Evolutionary conservation across 768 basidiomycete genomes (phyloP), one percentile per base, ranked within the genome.

Genomic region (Lactifluus echinatus): DNA sequence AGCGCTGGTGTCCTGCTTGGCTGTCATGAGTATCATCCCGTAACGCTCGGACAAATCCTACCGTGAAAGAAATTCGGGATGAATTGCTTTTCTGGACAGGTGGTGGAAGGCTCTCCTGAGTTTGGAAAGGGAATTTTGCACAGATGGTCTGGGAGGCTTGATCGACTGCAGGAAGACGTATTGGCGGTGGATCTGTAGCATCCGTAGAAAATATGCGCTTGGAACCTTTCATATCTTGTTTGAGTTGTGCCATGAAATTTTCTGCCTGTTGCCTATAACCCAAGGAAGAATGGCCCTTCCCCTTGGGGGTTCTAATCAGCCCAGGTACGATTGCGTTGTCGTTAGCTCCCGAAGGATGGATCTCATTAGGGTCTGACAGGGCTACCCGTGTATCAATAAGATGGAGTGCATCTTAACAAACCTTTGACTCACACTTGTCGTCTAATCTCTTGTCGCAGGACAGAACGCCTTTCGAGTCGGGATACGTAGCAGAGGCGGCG

Each of bases 201-300:
- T 86, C 84, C 5, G 76, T 77, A 2, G 86, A 85, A 66, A 87
- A 85, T 2, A 88, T 64, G 12, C 86, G 83, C 68, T 89, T 89
- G 50, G 80, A 78, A 4, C 82, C 79, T 64, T 81, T 83, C 77
- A 90, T 82, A 64, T 89, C 88, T 56, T 76, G 79, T 70, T 85
- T 86, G 62, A 93, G 91, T 62, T 90, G 87, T 24, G 85, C 86
- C 87, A 94, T 92, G 45, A 94, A 70, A 24, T 76, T 82, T 8
- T 82, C 87, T 12, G 89, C 92, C 63, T 89, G 83, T 63, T 82
- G 75, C 40, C 90, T 81, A 67, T 89, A 89, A 8, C 78, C 79
- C 21, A 82, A 74, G 8, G 87, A 84, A 0, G 85, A 83, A 56
- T 81, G 80, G 2, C 73, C 64, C 19, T 71, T 71, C 11, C 68